Conservation (phyloP, 2,329 filamentous ascomycete species). For the Penicillium sp. region DNA sequence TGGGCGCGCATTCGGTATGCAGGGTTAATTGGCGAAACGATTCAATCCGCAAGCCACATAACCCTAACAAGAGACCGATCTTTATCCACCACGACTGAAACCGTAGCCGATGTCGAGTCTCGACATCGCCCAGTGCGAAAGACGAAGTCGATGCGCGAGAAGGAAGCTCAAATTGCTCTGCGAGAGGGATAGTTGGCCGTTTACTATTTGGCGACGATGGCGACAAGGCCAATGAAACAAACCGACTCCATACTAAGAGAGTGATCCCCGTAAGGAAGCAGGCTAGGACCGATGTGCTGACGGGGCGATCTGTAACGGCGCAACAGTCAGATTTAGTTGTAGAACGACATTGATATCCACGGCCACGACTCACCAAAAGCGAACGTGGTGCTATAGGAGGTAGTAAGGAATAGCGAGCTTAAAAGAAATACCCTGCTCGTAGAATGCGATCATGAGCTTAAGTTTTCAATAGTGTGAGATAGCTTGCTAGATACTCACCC, state of each 20-base stretch:
- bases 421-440: conserved; percentile 31
- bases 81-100: conserved; percentile 16
- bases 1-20: conserved; percentile 45
- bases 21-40: conserved; percentile 42
- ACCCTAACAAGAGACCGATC: conserved; percentile 7
- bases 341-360: not conserved
- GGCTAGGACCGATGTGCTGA: conserved; percentile 43
- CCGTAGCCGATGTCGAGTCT: conserved; percentile 3
- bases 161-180: conserved; percentile 27
- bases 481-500: conserved; percentile 26
- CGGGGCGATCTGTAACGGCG: conserved; percentile 42
- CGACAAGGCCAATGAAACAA: conserved; percentile 27
- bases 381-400: conserved; percentile 39
- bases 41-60: conserved; percentile 19
- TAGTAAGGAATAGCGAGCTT: conserved; percentile 35
- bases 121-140: conserved; percentile 6
- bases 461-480: conserved; percentile 1
- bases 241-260: conserved; percentile 39
- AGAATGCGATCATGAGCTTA: conserved; percentile 19
- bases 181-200: conserved; percentile 29
- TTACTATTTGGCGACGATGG: conserved; percentile 24
- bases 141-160: conserved; percentile 16
- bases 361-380: conserved; percentile 37
- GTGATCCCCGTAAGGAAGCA: conserved; percentile 42
- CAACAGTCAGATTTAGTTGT: conserved; percentile 14